Evolutionary conservation across 164 flowering plant genomes (phyloP), one percentile per base, ranked within the genome.

Genomic region (Euptelea pleiosperma): DNA sequence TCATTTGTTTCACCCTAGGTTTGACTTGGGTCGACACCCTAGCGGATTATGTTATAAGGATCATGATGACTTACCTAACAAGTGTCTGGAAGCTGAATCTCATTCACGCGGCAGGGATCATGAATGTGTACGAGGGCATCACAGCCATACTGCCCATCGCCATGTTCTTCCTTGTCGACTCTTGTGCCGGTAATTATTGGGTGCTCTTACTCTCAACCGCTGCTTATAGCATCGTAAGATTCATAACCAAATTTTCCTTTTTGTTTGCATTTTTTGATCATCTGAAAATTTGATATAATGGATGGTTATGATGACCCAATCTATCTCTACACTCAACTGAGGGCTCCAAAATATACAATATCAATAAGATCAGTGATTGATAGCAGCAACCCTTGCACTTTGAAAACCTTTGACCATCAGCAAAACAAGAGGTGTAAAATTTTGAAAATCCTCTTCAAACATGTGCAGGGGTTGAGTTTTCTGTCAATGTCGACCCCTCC

Each of bases 401-500:
- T n/a, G n/a, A n/a, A n/a, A n/a, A n/a, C n/a, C n/a, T n/a, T n/a
- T n/a, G n/a, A n/a, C n/a, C n/a, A n/a, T n/a, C n/a, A n/a, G n/a
- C n/a, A n/a, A n/a, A n/a, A n/a, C n/a, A n/a, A n/a, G n/a, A n/a
- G n/a, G n/a, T n/a, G n/a, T n/a, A n/a, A n/a, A n/a, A n/a, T n/a
- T n/a, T n/a, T n/a, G n/a, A n/a, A n/a, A n/a, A n/a, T n/a, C n/a
- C n/a, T n/a, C n/a, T n/a, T n/a, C n/a, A n/a, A n/a, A n/a, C n/a
- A 14, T 51, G 41, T 61, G 15, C 62, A 71, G 79, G 79, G 75
- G 2, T 24, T 75, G 43, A 56, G 70, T 2, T 60, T 62, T 12
- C 57, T 75, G 45, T 25, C 70, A 9, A 75, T 68, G 73, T 75
- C 77, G 50, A 73, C 73, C 7, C 77, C 77, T 15, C 73, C 73